These are phyloP conservation scores for Neofusicoccum parvum DNA, from an alignment of 2,329 filamentous ascomycete species.

Conservation along the genomic window DNA sequence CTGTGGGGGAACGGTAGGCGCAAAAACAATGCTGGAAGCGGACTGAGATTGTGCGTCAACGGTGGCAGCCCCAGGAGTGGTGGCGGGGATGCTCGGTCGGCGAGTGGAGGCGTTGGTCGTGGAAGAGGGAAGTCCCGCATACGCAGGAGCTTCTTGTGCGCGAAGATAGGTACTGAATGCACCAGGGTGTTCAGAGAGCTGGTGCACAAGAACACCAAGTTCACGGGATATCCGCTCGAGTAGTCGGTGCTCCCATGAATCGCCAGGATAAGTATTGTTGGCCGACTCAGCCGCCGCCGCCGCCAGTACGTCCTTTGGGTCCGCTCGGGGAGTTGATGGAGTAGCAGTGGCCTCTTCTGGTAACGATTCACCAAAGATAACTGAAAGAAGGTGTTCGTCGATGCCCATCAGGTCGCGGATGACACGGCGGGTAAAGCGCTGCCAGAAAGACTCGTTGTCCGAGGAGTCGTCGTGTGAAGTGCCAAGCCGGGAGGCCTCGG, in stretches of 20 bases:
- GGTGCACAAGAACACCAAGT: conserved; percentile 79
- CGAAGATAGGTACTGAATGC: conserved; percentile 82
- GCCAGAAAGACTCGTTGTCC: conserved; percentile 72
- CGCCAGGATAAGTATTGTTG: conserved; percentile 33
- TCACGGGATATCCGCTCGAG: conserved; percentile 85
- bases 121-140: conserved; percentile 66
- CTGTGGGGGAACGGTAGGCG: conserved; percentile 47
- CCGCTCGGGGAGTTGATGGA: background rate
- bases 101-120: conserved; percentile 22
- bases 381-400: conserved; percentile 79
- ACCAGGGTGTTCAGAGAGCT: conserved; percentile 82
- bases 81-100: conserved; percentile 25
- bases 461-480: conserved; percentile 43
- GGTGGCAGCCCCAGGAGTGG: conserved; percentile 27
- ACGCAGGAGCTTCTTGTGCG: conserved; percentile 63
- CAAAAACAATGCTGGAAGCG: conserved; percentile 47
- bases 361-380: conserved; percentile 82
- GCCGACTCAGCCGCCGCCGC: conserved; percentile 33
- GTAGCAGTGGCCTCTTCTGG: conserved; percentile 46
- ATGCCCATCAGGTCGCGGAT: conserved; percentile 90
- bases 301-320: conserved; percentile 27
- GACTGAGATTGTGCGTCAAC: conserved; percentile 22
- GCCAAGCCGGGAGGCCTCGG: conserved; percentile 27
- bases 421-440: conserved; percentile 79
- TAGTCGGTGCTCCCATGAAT: conserved; percentile 72